Evolutionary conservation across 2,329 filamentous ascomycete genomes (phyloP).

Genomic region (Trichoderma sp.): DNA sequence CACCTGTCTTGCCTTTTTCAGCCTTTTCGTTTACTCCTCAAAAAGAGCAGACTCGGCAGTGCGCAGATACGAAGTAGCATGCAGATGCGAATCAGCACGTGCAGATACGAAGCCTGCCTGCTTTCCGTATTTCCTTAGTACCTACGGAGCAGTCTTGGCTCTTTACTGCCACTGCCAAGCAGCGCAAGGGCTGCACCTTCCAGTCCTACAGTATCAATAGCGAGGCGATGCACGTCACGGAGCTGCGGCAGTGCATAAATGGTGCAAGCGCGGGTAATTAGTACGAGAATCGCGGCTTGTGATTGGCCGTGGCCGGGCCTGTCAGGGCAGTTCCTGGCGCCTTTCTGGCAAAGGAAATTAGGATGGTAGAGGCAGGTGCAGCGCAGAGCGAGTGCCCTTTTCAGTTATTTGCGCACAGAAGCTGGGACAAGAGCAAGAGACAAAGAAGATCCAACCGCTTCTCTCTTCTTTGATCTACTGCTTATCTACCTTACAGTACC

Average conservation of each 20-base stretch:
- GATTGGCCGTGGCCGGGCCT: neutral
- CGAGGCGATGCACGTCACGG: constrained; percentile 1
- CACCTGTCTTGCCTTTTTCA: neutral
- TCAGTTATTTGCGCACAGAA: neutral
- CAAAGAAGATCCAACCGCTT: neutral
- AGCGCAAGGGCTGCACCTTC: neutral
- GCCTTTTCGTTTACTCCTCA: neutral
- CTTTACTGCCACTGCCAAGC: neutral
- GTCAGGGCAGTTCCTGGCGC: neutral
- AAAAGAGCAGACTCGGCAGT: neutral
- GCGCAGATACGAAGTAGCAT: neutral
- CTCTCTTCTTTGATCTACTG: too few species aligned
- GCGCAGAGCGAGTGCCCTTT: neutral
- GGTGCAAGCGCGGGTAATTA: neutral
- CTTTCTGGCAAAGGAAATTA: neutral
- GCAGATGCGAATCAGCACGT: neutral
- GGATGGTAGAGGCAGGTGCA: neutral
- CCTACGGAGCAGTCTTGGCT: neutral
- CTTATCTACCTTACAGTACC: too few species aligned
- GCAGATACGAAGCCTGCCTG: neutral
- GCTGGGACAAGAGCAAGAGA: neutral
- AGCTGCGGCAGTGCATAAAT: constrained; percentile 15
- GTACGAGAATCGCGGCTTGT: neutral
- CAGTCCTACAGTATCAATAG: neutral
- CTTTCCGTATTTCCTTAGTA: neutral